These are phyloP conservation scores for Candida michaelii DNA, from an alignment of 805 yeast genomes.

Conservation along the genomic window DNA sequence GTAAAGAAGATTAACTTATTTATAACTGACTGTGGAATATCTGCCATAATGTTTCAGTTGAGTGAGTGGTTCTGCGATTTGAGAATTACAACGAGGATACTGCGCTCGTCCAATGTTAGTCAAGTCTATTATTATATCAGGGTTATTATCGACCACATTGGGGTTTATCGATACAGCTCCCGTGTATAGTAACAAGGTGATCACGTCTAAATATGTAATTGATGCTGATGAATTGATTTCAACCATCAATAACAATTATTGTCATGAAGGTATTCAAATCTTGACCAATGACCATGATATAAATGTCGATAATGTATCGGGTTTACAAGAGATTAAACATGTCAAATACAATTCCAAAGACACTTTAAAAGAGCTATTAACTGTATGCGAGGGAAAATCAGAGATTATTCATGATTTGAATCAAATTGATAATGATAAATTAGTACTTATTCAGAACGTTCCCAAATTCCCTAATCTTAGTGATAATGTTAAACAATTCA, in stretches of 20 bases:
- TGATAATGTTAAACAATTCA: slow-evolving; percentile 1
- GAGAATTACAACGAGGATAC: too few species aligned
- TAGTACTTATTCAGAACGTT: slow-evolving; percentile 6
- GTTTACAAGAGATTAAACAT: background rate
- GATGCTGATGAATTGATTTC: slow-evolving; percentile 18
- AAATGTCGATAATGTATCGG: background rate
- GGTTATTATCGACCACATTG: slow-evolving; percentile 11
- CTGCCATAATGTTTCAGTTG: slow-evolving; percentile 22
- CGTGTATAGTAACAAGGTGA: slow-evolving; percentile 5
- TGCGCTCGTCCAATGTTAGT: too few species aligned
- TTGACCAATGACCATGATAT: background rate
- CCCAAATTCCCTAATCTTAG: slow-evolving; percentile 6
- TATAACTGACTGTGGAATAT: slow-evolving; percentile 55
- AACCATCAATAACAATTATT: slow-evolving; percentile 12
- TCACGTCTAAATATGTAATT: slow-evolving; percentile 17
- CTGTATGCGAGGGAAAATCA: slow-evolving; percentile 7
- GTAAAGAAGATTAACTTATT: slow-evolving; percentile 72
- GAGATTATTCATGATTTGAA: background rate
- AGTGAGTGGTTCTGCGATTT: too few species aligned
- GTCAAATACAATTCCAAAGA: slow-evolving; percentile 6
- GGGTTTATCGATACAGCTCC: slow-evolving; percentile 23
- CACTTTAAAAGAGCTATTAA: background rate
- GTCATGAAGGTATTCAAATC: slow-evolving; percentile 2
- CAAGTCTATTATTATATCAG: background rate
- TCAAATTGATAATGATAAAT: background rate